Conservation (phyloP, 345 rosid genomes). For the Pelargonium nanum region DNA sequence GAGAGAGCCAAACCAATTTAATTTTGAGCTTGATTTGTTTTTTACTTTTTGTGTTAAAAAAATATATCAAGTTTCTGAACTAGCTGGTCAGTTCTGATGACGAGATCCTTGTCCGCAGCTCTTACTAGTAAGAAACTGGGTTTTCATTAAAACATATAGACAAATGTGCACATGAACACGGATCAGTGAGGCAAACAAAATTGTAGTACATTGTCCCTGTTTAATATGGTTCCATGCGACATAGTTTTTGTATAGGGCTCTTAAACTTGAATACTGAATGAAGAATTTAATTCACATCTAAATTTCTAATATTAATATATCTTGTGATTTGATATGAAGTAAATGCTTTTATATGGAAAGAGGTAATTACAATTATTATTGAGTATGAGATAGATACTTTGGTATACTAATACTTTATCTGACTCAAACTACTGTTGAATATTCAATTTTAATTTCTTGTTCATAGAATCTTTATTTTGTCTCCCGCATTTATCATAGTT, state of each 20-base stretch:
- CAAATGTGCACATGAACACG: neutral
- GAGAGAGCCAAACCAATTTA: no score
- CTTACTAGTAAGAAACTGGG: neutral
- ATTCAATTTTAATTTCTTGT: neutral
- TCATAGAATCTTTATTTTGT: neutral
- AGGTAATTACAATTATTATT: no score
- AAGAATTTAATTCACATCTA: neutral
- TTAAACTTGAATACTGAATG: neutral
- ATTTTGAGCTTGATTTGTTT: no score
- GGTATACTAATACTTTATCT: neutral
- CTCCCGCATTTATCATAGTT: neutral
- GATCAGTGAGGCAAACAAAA: neutral
- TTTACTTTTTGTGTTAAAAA: no score
- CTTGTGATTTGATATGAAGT: no score
- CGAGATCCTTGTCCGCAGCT: neutral
- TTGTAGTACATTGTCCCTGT: neutral
- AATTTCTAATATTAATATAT: no score
- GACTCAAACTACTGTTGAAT: neutral
- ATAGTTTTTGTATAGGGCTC: neutral
- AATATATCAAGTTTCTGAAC: no score
- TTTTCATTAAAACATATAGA: neutral
- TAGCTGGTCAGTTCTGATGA: neutral
- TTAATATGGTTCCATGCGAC: neutral
- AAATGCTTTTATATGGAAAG: no score
- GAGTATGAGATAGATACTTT: no score